Evolutionary conservation across 1,139 yeast species (phyloP).

Genomic region (Lodderomyces jiufengensis): DNA sequence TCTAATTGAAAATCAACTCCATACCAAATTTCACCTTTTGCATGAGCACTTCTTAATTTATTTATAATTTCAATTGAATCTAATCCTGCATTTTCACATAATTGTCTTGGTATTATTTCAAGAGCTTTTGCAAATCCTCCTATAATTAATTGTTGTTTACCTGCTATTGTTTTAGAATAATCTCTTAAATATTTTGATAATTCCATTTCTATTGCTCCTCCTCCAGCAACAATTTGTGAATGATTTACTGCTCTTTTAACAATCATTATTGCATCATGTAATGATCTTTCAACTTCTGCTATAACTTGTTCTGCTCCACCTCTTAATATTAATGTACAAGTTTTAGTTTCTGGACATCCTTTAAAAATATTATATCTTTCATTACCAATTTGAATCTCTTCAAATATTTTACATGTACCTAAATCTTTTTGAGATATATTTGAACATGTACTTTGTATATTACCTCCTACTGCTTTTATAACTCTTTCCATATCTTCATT

Average conservation of each 20-base stretch:
- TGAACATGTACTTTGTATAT: conserved; percentile 85
- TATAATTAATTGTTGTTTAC: conserved; percentile 90
- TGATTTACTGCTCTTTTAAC: conserved; percentile 92
- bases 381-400: conserved; percentile 93
- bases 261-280: conserved; percentile 98
- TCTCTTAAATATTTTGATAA: conserved; percentile 85
- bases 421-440: conserved; percentile 64
- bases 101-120: conserved; percentile 94
- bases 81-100: conserved; percentile 97
- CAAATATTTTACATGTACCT: conserved; percentile 83
- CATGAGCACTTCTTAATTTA: conserved; percentile 87
- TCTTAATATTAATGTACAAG: conserved; percentile 88
- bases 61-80: conserved; percentile 93
- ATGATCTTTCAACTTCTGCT: conserved; percentile 95
- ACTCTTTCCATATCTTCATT: conserved; percentile 90
- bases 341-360: conserved; percentile 89
- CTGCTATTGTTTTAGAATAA: conserved; percentile 81
- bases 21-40: conserved; percentile 85
- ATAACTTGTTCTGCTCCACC: conserved; percentile 99
- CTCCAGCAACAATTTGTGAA: conserved; percentile 90
- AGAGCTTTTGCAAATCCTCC: conserved; percentile 92
- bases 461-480: conserved; percentile 91
- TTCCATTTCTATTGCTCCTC: conserved; percentile 99
- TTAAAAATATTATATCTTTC: conserved; percentile 90
- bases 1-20: conserved; percentile 92